Conservation (phyloP, 1,139 yeast species). For the Diutina scorzettiae region DNA sequence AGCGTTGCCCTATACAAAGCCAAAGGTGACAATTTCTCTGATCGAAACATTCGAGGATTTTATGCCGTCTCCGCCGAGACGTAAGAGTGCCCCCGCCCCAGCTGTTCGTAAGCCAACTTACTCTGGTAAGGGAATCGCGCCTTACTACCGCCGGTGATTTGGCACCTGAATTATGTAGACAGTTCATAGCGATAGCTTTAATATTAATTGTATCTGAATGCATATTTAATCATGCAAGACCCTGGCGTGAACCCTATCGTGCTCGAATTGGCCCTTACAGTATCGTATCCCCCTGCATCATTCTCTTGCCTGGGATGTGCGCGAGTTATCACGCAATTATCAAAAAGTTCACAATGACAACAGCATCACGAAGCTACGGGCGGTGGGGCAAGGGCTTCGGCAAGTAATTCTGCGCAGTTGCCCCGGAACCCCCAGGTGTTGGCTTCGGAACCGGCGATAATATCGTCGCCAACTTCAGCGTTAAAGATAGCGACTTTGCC, state of each 20-base stretch:
- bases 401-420: slow-evolving; percentile 65
- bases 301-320: too few relatives aligned
- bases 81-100: background rate
- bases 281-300: too few relatives aligned
- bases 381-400: slow-evolving; percentile 50
- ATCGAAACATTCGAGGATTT: slow-evolving; percentile 3
- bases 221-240: too few relatives aligned
- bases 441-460: slow-evolving; percentile 26
- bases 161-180: too few relatives aligned
- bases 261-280: too few relatives aligned
- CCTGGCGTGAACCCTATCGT: too few relatives aligned
- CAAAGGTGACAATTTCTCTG: background rate
- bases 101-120: background rate
- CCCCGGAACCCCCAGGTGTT: slow-evolving; percentile 67
- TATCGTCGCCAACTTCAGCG: slow-evolving; percentile 42
- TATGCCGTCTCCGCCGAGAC: background rate
- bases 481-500: slow-evolving; percentile 81
- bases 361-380: too few relatives aligned
- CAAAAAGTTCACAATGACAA: too few relatives aligned
- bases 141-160: background rate
- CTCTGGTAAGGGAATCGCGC: background rate
- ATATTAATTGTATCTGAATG: too few relatives aligned
- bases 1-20: background rate
- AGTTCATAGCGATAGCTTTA: too few relatives aligned
- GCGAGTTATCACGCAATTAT: too few relatives aligned